Evolutionary conservation across 768 basidiomycete species (phyloP).

Genomic region (Trametes cinnabarina): DNA sequence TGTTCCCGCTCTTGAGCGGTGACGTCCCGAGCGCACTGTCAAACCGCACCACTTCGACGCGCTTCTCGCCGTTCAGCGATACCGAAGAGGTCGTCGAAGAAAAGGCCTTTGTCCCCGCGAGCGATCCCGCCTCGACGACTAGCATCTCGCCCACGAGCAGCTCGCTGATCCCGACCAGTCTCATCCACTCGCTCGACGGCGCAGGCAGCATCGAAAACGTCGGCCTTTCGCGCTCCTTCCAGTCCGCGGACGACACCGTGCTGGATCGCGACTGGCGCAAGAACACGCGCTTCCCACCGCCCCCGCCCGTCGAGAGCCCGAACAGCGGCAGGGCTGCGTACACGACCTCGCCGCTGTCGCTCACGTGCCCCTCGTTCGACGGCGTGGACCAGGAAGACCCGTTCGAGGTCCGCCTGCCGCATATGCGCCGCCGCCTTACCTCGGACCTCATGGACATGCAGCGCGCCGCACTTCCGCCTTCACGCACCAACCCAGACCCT

Average conservation of each 20-base stretch:
- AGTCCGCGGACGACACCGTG: constrained; percentile 51
- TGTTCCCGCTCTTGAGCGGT: constrained; percentile 42
- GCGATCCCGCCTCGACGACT: constrained; percentile 24
- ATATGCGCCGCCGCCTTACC: constrained; percentile 30
- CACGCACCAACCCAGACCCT: constrained; percentile 24
- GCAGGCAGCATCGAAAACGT: constrained; percentile 23
- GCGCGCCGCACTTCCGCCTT: constrained; percentile 19
- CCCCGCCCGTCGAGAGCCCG: constrained; percentile 27
- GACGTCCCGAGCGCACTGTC: constrained; percentile 34
- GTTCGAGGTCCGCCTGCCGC: constrained; percentile 43
- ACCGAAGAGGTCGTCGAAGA: constrained; percentile 27
- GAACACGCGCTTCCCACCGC: constrained; percentile 19
- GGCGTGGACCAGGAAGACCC: constrained; percentile 42
- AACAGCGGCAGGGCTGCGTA: constrained; percentile 19
- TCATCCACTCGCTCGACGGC: constrained; percentile 54
- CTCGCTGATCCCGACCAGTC: constrained; percentile 53
- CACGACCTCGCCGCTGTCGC: constrained; percentile 43
- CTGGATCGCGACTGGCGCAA: constrained; percentile 53
- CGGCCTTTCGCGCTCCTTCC: constrained; percentile 43
- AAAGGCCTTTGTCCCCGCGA: constrained; percentile 16
- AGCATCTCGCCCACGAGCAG: constrained; percentile 42
- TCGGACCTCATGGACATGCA: constrained; percentile 26
- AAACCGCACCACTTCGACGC: constrained; percentile 25
- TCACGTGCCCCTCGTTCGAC: constrained; percentile 29
- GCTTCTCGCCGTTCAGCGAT: constrained; percentile 59